Evolutionary conservation across 75 land plant genomes (phyloP).

Genomic region (Pinus albicaulis): DNA sequence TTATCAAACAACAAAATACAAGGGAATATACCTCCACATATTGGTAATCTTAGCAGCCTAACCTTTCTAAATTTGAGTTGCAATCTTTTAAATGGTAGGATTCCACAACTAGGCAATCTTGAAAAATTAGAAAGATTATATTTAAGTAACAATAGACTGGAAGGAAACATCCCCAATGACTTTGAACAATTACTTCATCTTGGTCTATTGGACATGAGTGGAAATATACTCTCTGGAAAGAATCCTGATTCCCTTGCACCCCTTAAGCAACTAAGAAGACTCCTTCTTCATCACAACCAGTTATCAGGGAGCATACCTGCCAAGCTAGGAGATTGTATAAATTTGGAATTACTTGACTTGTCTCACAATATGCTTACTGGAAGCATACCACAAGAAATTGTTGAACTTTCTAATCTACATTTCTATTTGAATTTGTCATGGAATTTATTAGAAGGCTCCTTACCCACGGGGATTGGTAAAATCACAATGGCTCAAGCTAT

Average conservation of each 20-base stretch:
- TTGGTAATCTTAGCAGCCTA: conserved; percentile 20
- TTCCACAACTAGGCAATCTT: conserved; percentile 23
- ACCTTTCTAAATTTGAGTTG: conserved; percentile 20
- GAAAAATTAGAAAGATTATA: conserved; percentile 13
- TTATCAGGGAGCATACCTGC: conserved; percentile 35
- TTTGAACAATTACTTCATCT: conserved; percentile 19
- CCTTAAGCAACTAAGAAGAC: conserved; percentile 10
- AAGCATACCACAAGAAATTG: conserved; percentile 15
- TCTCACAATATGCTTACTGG: conserved; percentile 25
- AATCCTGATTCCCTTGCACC: conserved; percentile 32
- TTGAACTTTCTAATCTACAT: conserved; percentile 12
- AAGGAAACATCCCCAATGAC: conserved; percentile 36
- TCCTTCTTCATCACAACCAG: conserved; percentile 22
- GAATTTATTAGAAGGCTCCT: conserved; percentile 25
- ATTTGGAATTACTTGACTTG: conserved; percentile 19
- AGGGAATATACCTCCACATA: conserved; percentile 30
- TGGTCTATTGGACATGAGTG: conserved; percentile 9
- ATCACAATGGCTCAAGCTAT: conserved; percentile 2
- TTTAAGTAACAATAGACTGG: conserved; percentile 20
- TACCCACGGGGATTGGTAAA: conserved; percentile 30
- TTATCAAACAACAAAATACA: conserved; percentile 19
- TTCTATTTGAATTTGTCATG: conserved; percentile 20
- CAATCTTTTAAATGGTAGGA: conserved; percentile 14
- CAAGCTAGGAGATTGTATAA: conserved; percentile 2
- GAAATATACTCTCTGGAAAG: conserved; percentile 25